Base-by-base conservation (phyloP, 441 rosid species). In the Pelargonium australe region DNA sequence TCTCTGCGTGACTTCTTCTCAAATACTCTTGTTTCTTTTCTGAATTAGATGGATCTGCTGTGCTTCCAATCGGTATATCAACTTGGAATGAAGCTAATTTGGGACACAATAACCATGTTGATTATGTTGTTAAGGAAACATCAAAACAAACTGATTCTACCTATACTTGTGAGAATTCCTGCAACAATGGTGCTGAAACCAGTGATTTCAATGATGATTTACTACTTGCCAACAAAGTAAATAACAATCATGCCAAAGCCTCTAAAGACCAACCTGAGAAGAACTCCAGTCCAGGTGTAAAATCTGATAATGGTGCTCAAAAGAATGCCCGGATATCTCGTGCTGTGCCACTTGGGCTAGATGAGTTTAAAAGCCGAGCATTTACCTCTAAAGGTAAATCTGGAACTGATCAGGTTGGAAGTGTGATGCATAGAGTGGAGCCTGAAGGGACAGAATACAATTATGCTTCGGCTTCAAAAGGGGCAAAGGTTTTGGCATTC, bases 371-470 rank as follows among this genome's bases (percentile, higher is more conserved):
- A 85, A 91, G 89, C 82, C 61, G 61, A 55, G 80, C 82, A 12
- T 85, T 86, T 64, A 87, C 74, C 74, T 75, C 88, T 17, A 88
- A 68, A 81, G 77, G 80, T 72, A 89, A 86, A 83, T 72, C 85
- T 25, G 85, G 81, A 70, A 78, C 79, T 47, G 89, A 82, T 75
- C 90, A 86, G 70, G 77, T 81, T 63, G 92, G 82, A 12, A 85
- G 88, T 44, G 83, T 91, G 51, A 77, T 74, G 70, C 98, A 87
- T 69, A 85, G 91, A 79, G 83, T 94, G 82, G 96, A 94, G 76
- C 93, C 95, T 17, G 97, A 93, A 61, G 96, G 95, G 67, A 78
- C 83, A 70, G 92, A 87, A 67, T 88, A 91, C 78, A 94, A 94
- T 70, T 94, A 87, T 73, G 98, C 97, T 62, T 89, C 95, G 4